Evolutionary conservation across 495 filamentous ascomycete genomes (phyloP).

Genomic region (Bacidia gigantensis): DNA sequence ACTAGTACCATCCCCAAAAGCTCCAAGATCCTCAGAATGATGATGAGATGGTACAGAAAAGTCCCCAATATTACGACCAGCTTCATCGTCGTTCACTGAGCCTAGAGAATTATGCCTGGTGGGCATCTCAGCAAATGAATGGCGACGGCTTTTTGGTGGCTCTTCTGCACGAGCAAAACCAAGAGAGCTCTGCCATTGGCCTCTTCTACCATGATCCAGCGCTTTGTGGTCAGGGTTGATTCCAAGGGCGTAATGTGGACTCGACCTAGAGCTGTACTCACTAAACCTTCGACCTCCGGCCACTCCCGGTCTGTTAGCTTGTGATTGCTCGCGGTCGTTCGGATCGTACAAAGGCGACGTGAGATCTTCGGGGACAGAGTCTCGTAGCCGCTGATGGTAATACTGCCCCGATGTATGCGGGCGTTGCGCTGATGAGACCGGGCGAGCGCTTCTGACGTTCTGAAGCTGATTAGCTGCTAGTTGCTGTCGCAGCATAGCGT

Average conservation of each 20-base stretch:
- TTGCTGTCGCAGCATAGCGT: constrained; percentile 59
- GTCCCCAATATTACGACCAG: constrained; percentile 14
- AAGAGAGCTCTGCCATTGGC: constrained; percentile 77
- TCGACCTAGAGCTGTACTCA: constrained; percentile 46
- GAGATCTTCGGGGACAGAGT: constrained; percentile 52
- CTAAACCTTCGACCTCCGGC: constrained; percentile 37
- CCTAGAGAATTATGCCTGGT: constrained; percentile 56
- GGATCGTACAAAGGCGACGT: constrained; percentile 59
- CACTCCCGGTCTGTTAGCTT: constrained; percentile 31
- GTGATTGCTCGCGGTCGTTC: constrained; percentile 48
- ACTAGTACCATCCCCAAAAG: constrained; percentile 18
- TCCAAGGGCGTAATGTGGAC: constrained; percentile 41
- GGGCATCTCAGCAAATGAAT: constrained; percentile 89
- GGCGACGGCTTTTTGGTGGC: constrained; percentile 73
- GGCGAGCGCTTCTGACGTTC: constrained; percentile 35
- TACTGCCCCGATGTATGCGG: constrained; percentile 20
- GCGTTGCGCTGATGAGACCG: constrained; percentile 20
- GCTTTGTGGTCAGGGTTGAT: constrained; percentile 54
- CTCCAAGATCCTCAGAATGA: constrained; percentile 27
- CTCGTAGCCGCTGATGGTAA: constrained; percentile 45
- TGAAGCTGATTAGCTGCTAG: constrained; percentile 45
- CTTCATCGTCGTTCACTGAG: constrained; percentile 48
- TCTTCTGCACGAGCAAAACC: constrained; percentile 61
- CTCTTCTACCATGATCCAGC: constrained; percentile 64
- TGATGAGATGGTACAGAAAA: constrained; percentile 25